phyloP scores from a whole-genome alignment of 352 stramenopile species.

The Pythium periplocum region DNA sequence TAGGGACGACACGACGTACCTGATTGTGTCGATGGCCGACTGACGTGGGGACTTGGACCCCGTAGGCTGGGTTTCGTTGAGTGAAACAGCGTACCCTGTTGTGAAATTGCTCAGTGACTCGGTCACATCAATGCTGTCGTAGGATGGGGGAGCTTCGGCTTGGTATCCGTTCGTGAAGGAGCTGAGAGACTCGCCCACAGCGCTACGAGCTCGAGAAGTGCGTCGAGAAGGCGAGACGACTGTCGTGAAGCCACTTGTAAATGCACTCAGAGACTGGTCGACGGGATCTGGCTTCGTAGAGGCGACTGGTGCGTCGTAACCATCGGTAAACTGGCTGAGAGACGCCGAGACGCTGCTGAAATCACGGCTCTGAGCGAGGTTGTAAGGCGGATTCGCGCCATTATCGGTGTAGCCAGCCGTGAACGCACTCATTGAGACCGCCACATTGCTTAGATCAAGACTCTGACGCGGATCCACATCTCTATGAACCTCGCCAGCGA shows the following conservation, averaged over 20 bases:
- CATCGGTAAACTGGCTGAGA: conserved; percentile 15
- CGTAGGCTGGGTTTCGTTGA: not conserved
- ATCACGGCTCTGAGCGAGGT: not conserved
- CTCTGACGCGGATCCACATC: not conserved
- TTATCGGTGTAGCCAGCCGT: conserved; percentile 16
- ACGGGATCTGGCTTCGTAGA: conserved; percentile 8
- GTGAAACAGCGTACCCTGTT: conserved; percentile 9
- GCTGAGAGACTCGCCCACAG: conserved; percentile 31
- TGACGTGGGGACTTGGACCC: too few relatives aligned
- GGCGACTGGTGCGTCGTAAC: conserved; percentile 8
- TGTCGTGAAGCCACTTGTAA: conserved; percentile 26
- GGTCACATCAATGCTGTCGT: conserved; percentile 1
- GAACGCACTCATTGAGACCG: conserved; percentile 16
- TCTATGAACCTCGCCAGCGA: not conserved
- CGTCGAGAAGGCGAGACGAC: not conserved
- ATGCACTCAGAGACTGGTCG: conserved; percentile 31
- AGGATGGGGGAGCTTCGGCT: not conserved
- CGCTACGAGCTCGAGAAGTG: not conserved
- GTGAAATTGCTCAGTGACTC: conserved; percentile 30
- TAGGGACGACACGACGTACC: conserved; percentile 3
- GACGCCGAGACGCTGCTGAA: not conserved
- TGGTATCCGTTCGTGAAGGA: conserved; percentile 9
- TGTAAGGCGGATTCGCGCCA: not conserved
- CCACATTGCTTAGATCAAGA: not conserved
- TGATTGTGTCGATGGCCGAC: conserved; percentile 17